These are phyloP conservation scores for Orychophragmus violaceus DNA, from an alignment of 345 rosid genomes.

Conservation along the genomic window DNA sequence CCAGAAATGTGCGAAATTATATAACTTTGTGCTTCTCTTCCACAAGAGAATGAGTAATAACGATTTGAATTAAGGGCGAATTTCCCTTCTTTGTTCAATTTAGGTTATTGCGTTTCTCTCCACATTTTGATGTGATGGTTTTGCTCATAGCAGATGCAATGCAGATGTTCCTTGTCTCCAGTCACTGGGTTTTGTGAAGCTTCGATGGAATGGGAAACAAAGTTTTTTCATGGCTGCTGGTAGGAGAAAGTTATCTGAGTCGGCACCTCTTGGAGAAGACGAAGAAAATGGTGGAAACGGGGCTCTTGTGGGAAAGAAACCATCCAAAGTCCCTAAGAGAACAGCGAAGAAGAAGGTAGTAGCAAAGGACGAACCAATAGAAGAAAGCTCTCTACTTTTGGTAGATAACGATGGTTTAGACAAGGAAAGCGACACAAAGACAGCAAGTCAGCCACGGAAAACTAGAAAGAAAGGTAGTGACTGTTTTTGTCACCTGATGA, in stretches of 20 bases:
- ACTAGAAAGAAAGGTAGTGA: slow-evolving; percentile 46
- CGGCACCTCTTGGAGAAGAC: slow-evolving; percentile 28
- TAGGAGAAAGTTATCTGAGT: slow-evolving; percentile 45
- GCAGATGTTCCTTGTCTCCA: slow-evolving; percentile 33
- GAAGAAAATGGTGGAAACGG: slow-evolving; percentile 43
- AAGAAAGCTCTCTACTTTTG: slow-evolving; percentile 34
- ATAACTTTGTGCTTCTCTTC: background rate
- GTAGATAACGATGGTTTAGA: slow-evolving; percentile 21
- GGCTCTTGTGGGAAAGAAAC: slow-evolving; percentile 37
- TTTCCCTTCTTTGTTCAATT: background rate
- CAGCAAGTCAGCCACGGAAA: slow-evolving; percentile 11
- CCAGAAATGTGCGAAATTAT: background rate
- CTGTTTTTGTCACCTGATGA: background rate
- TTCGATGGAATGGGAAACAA: slow-evolving; percentile 45
- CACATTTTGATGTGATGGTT: background rate
- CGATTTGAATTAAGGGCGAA: background rate
- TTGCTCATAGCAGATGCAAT: slow-evolving; percentile 44
- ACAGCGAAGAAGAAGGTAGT: slow-evolving; percentile 51
- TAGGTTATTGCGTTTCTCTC: background rate
- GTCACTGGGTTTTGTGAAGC: slow-evolving; percentile 33
- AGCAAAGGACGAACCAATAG: slow-evolving; percentile 18
- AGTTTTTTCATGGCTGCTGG: slow-evolving; percentile 36
- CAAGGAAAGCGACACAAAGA: slow-evolving; percentile 28
- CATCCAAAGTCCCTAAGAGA: slow-evolving; percentile 39
- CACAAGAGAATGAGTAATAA: background rate